These are phyloP conservation scores for Aspergillus thermomutatus DNA, from an alignment of 2,329 filamentous ascomycete species.

Conservation along the genomic window DNA sequence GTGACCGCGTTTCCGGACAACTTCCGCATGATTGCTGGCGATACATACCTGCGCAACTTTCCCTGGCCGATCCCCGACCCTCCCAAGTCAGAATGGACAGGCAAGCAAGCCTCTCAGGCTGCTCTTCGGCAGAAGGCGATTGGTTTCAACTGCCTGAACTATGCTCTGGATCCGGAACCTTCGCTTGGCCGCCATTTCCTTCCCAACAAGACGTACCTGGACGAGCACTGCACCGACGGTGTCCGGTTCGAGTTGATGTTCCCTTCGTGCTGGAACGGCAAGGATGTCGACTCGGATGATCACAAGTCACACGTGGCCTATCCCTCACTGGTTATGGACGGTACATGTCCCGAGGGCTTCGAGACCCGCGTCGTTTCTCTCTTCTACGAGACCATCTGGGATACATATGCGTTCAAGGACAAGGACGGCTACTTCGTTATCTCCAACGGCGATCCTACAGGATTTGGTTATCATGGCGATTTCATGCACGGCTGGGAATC, in stretches of 20 bases:
- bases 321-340: slow-evolving; percentile 71
- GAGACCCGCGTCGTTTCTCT: slow-evolving; percentile 68
- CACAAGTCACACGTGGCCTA: slow-evolving; percentile 71
- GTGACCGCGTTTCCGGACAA: slow-evolving; percentile 70
- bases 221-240: slow-evolving; percentile 77
- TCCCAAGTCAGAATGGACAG: slow-evolving; percentile 68
- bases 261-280: slow-evolving; percentile 83
- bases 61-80: slow-evolving; percentile 64
- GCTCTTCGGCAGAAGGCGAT: slow-evolving; percentile 75
- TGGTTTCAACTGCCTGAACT: slow-evolving; percentile 96
- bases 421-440: slow-evolving; percentile 68
- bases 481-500: slow-evolving; percentile 77
- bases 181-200: slow-evolving; percentile 79
- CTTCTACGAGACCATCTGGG: slow-evolving; percentile 83
- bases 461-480: slow-evolving; percentile 73
- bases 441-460: slow-evolving; percentile 73
- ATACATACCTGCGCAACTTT: slow-evolving; percentile 66
- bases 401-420: slow-evolving; percentile 63
- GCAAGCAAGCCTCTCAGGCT: slow-evolving; percentile 63
- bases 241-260: slow-evolving; percentile 82
- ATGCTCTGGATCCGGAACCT: slow-evolving; percentile 61
- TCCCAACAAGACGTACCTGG: slow-evolving; percentile 75
- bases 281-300: slow-evolving; percentile 52
- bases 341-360: slow-evolving; percentile 68
- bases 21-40: slow-evolving; percentile 81